Base-by-base conservation (phyloP, 306 rosid species). In the Astragalus membranaceus region DNA sequence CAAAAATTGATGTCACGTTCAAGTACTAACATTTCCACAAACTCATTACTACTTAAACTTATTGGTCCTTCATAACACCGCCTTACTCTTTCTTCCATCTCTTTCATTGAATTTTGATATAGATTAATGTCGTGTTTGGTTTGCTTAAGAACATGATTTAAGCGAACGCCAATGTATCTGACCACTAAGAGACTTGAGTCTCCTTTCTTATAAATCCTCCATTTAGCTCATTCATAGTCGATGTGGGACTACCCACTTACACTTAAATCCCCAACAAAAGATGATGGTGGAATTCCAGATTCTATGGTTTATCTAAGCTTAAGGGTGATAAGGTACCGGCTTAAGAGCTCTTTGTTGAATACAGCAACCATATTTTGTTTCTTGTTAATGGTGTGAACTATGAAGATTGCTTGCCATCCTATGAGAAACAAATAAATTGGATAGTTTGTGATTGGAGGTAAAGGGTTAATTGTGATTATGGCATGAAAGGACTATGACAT, bases 81-180 rank as follows among this genome's bases (percentile, higher is more conserved):
- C 13, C 97, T 87, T 8, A 87, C 92, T 75, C 69, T 84, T 53
- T 90, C 96, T 79, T 90, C 97, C 3, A 88, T 75, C 76, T 90
- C 96, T 64, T 85, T 85, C 81, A 90, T 82, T 2, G 89, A 80
- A 32, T 85, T 80, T 3, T 90, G 81, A 70, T 85, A 90, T 14
- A 85, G 44, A 62, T 62, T 73, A 8, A 88, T 81, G 82, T 76
- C 83, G 0, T 80, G 96, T 2, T 83, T 73, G 12, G 81, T 73
- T 20, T 96, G 84, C 79, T 77, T 82, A 0, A 90, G 89, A 16
- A 85, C 77, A 10, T 68, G 94, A 59, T 79, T 79, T 75, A 64
- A 93, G 88, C n/a, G 91, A 88, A 44, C 96, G 90, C 97, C 97
- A 93, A 63, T 93, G 97, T 81, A 12, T 90, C 97, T 75, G 2